Conservation (phyloP, 345 rosid species). For the Gossypium herbaceum region DNA sequence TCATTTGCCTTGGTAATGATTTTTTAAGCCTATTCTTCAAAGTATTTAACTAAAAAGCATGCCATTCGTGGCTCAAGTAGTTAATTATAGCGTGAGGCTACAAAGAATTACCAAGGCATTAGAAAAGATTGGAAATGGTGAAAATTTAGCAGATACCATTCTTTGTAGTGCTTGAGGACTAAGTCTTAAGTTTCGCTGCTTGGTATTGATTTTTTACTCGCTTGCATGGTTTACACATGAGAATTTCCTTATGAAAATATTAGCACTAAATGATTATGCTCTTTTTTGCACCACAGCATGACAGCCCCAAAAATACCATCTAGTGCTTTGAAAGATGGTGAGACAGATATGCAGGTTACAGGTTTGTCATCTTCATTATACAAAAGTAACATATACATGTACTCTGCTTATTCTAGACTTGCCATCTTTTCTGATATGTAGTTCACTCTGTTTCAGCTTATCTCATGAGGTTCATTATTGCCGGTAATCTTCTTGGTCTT, state of each 20-base stretch:
- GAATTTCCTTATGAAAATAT: not conserved
- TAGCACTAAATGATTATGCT: not conserved
- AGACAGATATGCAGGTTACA: constrained; percentile 66
- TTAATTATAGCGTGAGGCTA: not conserved
- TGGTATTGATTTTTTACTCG: not conserved
- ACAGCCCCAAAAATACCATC: constrained; percentile 78
- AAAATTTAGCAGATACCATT: not conserved
- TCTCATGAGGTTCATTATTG: constrained; percentile 61
- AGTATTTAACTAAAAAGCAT: not conserved
- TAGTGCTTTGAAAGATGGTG: constrained; percentile 64
- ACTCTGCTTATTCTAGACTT: not conserved
- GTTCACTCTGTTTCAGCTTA: constrained; percentile 37
- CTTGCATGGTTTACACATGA: not conserved
- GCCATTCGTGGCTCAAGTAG: not conserved
- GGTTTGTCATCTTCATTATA: constrained; percentile 32
- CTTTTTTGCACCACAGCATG: constrained; percentile 44
- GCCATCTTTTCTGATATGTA: not conserved
- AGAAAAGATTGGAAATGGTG: not conserved
- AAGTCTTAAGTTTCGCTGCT: not conserved
- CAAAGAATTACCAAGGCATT: not conserved
- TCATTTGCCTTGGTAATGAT: not conserved
- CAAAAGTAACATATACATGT: not conserved
- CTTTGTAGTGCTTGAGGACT: not conserved
- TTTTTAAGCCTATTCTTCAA: not conserved
- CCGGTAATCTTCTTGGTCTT: constrained; percentile 75